Evolutionary conservation across 495 filamentous ascomycete species (phyloP).

Genomic region (Sabuloglossum arenarium): DNA sequence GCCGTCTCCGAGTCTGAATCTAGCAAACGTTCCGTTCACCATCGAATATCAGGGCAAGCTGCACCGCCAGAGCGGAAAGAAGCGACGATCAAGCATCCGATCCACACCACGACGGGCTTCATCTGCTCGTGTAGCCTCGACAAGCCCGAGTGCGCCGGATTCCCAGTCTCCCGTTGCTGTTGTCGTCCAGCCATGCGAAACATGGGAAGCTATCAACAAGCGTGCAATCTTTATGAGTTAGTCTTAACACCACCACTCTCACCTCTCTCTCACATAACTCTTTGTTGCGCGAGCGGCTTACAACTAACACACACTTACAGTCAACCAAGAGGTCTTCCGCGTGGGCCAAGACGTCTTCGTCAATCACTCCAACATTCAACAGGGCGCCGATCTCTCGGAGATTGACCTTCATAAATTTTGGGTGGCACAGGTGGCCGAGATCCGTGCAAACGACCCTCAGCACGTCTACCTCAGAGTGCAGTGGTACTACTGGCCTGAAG

Average conservation of each 20-base stretch:
- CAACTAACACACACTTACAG: neutral
- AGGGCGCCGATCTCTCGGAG: neutral
- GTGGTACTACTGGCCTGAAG: constrained; percentile 62
- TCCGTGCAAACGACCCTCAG: constrained; percentile 39
- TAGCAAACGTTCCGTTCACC: neutral
- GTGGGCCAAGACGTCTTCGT: neutral
- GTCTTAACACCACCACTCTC: neutral
- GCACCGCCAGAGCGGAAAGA: neutral
- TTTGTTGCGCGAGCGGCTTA: neutral
- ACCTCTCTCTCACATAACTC: too few species aligned
- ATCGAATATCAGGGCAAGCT: neutral
- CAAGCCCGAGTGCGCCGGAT: too few species aligned
- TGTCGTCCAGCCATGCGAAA: neutral
- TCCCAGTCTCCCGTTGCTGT: neutral
- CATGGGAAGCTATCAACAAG: neutral
- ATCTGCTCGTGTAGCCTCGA: neutral
- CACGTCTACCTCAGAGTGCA: constrained; percentile 54
- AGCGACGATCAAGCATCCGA: neutral
- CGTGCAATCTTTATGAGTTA: neutral
- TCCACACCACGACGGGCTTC: neutral
- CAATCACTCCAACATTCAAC: neutral
- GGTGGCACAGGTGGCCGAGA: constrained; percentile 53
- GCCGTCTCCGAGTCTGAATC: neutral
- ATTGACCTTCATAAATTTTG: constrained; percentile 34
- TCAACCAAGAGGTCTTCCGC: neutral